Conservation (phyloP, 2,329 filamentous ascomycete genomes). For the Gyromitra esculenta region DNA sequence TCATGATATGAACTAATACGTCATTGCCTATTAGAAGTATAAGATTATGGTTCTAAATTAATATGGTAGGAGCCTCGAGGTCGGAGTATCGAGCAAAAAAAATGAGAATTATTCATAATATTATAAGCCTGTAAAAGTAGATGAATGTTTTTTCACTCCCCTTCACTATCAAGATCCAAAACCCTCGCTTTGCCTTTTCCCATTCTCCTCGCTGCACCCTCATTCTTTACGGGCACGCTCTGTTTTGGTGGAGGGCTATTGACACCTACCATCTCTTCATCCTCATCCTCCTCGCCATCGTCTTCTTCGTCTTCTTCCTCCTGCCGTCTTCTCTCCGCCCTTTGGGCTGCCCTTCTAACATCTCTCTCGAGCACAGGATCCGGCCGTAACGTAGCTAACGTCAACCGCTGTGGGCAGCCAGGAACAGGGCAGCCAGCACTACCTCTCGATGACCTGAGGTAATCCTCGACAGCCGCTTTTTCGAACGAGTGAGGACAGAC, state of each 20-base stretch:
- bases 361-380: constrained; percentile 61
- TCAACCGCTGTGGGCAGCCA: constrained; percentile 61
- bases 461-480: constrained; percentile 62
- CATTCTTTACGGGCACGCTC: constrained; percentile 28
- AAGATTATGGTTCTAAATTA: background rate
- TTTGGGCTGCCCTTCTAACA: constrained; percentile 57
- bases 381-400: constrained; percentile 60
- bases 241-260: constrained; percentile 22
- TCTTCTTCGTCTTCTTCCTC: constrained; percentile 58
- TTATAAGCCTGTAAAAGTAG: background rate
- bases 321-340: constrained; percentile 58
- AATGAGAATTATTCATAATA: background rate
- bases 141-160: constrained; percentile 43
- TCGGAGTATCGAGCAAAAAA: background rate
- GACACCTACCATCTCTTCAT: constrained; percentile 30
- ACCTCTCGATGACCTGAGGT: constrained; percentile 60
- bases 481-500: constrained; percentile 66
- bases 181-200: constrained; percentile 45
- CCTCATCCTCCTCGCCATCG: constrained; percentile 47
- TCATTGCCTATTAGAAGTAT: background rate
- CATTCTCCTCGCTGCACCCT: constrained; percentile 11
- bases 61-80: background rate
- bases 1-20: background rate
- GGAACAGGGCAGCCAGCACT: constrained; percentile 61
- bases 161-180: constrained; percentile 30